Percentiles rank a stretch among this genome's conserved stretches.
Evolutionary conservation across 2,329 filamentous ascomycete species (phyloP).

Genomic region (Alternaria triticina): DNA sequence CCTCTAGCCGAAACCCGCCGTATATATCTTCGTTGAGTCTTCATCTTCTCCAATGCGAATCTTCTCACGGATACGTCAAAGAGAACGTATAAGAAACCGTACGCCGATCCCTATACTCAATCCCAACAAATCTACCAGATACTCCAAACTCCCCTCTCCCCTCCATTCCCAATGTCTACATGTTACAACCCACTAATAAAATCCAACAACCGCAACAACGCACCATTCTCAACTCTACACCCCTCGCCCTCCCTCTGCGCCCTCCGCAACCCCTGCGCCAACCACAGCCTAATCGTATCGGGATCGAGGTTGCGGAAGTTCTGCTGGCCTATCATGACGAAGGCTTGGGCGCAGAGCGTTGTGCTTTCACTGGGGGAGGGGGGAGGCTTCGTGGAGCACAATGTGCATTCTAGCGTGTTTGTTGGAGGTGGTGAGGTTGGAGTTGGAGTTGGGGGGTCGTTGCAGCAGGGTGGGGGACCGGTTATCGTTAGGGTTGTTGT

Average conservation of each 20-base stretch:
- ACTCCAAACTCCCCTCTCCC: background rate
- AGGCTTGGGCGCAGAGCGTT: slow-evolving; percentile 44
- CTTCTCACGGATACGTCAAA: background rate
- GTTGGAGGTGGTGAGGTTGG: slow-evolving; percentile 1
- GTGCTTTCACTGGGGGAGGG: slow-evolving; percentile 40
- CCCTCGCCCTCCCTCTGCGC: slow-evolving; percentile 40
- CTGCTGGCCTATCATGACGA: slow-evolving; percentile 42
- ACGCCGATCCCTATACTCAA: slow-evolving; percentile 10
- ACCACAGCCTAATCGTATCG: slow-evolving; percentile 38
- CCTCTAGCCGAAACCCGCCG: background rate
- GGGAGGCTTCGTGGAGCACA: slow-evolving; percentile 33
- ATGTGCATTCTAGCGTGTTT: slow-evolving; percentile 32
- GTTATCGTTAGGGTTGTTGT: background rate
- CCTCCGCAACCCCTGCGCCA: slow-evolving; percentile 38
- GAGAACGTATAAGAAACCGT: background rate
- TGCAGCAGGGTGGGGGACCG: slow-evolving; percentile 38
- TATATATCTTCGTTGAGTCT: background rate
- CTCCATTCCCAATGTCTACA: too few relatives aligned
- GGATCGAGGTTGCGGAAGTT: slow-evolving; percentile 43
- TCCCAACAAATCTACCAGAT: background rate
- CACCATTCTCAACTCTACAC: slow-evolving; percentile 45
- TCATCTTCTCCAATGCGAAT: background rate
- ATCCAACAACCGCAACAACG: slow-evolving; percentile 42
- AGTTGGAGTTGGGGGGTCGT: slow-evolving; percentile 7
- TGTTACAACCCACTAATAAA: slow-evolving; percentile 42